A percentile compares a stretch with the other conserved stretches of the same genome.
Conservation (phyloP, 305 asterid species). For the Fraxinus albicans region DNA sequence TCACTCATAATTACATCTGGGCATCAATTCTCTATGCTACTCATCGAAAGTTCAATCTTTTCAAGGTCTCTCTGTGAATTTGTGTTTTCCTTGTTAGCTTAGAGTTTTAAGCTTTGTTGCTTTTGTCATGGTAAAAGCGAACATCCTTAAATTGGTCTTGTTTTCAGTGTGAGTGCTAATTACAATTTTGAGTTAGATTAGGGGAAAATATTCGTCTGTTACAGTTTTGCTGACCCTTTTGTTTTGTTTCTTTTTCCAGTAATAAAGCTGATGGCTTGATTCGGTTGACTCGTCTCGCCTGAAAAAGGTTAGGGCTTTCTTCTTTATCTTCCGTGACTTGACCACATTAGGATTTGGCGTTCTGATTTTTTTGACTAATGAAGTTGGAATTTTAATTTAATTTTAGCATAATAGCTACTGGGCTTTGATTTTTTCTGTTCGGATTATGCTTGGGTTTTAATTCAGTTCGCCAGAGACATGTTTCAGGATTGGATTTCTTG, state of each 20-base stretch:
- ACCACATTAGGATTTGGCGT: neutral
- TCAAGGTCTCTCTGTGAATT: constrained; percentile 4
- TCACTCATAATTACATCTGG: neutral
- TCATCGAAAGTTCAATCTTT: neutral
- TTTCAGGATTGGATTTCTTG: neutral
- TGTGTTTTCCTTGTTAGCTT: constrained; percentile 1
- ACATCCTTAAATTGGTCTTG: neutral
- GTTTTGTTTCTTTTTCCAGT: neutral
- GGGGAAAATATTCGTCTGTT: neutral
- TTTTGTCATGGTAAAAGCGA: neutral
- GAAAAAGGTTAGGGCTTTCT: constrained; percentile 2
- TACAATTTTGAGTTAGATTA: neutral
- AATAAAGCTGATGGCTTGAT: constrained; percentile 17
- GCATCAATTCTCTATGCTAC: neutral
- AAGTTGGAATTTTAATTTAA: neutral
- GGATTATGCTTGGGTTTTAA: neutral
- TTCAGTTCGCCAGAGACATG: neutral
- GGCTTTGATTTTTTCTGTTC: neutral
- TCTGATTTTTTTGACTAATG: neutral
- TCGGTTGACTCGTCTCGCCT: neutral
- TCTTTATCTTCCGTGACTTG: neutral
- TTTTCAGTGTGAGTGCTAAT: neutral
- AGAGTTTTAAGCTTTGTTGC: neutral
- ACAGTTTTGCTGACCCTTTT: constrained; percentile 18
- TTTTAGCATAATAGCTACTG: neutral